These are phyloP conservation scores for Onygenales sp. DNA, from an alignment of 2,329 filamentous ascomycete species.

Conservation along the genomic window DNA sequence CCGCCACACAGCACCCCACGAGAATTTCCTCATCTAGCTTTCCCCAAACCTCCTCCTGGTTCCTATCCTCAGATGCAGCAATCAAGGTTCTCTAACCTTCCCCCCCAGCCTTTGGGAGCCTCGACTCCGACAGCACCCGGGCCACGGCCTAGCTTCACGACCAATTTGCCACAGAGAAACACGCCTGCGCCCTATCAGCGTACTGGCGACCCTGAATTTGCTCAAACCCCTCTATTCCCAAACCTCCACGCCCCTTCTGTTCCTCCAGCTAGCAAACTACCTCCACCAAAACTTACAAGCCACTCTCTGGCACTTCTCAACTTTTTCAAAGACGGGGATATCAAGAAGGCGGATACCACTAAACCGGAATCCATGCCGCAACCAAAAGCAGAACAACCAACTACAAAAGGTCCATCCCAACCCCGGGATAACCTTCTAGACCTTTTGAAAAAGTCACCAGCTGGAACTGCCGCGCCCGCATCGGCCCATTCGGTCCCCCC, in stretches of 20 bases:
- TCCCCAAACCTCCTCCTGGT: background rate
- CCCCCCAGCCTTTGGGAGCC: background rate
- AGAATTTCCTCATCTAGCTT: background rate
- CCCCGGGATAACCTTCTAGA: slow-evolving; percentile 30
- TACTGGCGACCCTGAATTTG: slow-evolving; percentile 38
- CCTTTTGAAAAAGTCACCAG: slow-evolving; percentile 20
- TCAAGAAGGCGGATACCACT: slow-evolving; percentile 17
- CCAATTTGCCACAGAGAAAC: background rate
- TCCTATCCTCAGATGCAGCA: background rate
- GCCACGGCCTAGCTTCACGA: background rate
- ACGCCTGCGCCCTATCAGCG: slow-evolving; percentile 35
- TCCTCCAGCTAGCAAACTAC: slow-evolving; percentile 49
- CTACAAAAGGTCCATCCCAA: slow-evolving; percentile 19
- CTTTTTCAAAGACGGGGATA: slow-evolving; percentile 41
- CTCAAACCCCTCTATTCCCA: slow-evolving; percentile 24
- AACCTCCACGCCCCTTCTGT: slow-evolving; percentile 35
- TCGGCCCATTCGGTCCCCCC: slow-evolving; percentile 12
- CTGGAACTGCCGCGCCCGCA: background rate
- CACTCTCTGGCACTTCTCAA: slow-evolving; percentile 51
- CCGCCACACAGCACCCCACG: background rate
- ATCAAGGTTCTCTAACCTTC: background rate
- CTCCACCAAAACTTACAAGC: slow-evolving; percentile 47
- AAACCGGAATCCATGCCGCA: slow-evolving; percentile 13
- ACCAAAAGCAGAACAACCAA: slow-evolving; percentile 8
- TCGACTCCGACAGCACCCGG: background rate